phyloP scores from a whole-genome alignment of 1,284 basidiomycete genomes.

The Pulchroboletus neoregius region DNA sequence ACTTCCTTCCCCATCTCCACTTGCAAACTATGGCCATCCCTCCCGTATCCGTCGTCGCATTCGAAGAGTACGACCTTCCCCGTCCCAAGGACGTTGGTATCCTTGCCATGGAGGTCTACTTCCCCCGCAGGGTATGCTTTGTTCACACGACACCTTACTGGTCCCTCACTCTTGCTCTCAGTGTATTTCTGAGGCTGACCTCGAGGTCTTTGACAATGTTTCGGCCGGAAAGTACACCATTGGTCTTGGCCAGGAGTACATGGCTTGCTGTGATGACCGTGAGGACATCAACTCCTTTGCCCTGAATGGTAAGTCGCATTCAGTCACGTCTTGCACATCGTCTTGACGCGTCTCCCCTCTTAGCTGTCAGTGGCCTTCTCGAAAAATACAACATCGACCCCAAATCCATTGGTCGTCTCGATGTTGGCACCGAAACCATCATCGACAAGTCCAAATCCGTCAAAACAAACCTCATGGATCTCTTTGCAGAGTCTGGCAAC shows the following conservation, averaged over 20 bases:
- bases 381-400: slow-evolving; percentile 97
- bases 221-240: slow-evolving; percentile 99
- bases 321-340: not conserved
- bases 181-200: slow-evolving; percentile 93
- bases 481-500: slow-evolving; percentile 91
- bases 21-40: slow-evolving; percentile 21
- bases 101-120: slow-evolving; percentile 91
- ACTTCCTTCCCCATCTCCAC: slow-evolving; percentile 1
- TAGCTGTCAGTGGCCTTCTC: slow-evolving; percentile 83
- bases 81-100: slow-evolving; percentile 92
- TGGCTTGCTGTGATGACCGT: slow-evolving; percentile 96
- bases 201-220: slow-evolving; percentile 95
- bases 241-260: slow-evolving; percentile 96
- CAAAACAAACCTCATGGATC: slow-evolving; percentile 98
- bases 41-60: slow-evolving; percentile 8
- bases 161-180: slow-evolving; percentile 30
- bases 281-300: slow-evolving; percentile 99
- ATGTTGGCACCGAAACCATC: slow-evolving; percentile 98
- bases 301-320: slow-evolving; percentile 70
- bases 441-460: slow-evolving; percentile 99
- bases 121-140: slow-evolving; percentile 73
- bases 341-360: slow-evolving; percentile 5
- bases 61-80: slow-evolving; percentile 25
- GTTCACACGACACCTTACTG: slow-evolving; percentile 24
- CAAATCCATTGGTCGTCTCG: slow-evolving; percentile 92